Evolutionary conservation across 768 basidiomycete species (phyloP).

Genomic region (Hericium erinaceus): DNA sequence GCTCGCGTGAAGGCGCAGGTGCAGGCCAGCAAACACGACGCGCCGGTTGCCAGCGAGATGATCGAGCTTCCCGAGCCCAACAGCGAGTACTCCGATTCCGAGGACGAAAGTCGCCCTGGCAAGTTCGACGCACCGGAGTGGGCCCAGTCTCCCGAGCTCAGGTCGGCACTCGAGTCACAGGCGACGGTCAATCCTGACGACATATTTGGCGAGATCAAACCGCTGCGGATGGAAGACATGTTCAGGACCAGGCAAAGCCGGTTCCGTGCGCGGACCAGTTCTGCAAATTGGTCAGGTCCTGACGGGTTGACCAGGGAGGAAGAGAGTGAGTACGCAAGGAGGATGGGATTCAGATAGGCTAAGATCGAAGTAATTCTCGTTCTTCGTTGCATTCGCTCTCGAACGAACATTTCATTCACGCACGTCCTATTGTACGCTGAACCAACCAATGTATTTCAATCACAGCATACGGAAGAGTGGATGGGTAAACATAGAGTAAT

Average conservation of each 20-base stretch:
- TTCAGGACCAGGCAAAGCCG: constrained; percentile 72
- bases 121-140: constrained; percentile 75
- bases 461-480: no score
- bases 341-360: constrained; percentile 74
- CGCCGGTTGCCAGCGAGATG: constrained; percentile 53
- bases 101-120: constrained; percentile 72
- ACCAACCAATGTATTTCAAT: no score
- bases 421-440: no score
- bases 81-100: constrained; percentile 95
- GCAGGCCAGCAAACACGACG: constrained; percentile 39
- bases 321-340: constrained; percentile 75
- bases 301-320: constrained; percentile 81
- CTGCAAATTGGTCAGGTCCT: constrained; percentile 94
- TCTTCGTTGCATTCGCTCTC: no score
- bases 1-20: constrained; percentile 60
- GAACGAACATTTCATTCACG: no score
- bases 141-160: constrained; percentile 87
- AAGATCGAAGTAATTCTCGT: not conserved
- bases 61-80: constrained; percentile 94
- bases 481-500: no score
- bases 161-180: constrained; percentile 70
- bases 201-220: constrained; percentile 84
- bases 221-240: constrained; percentile 87
- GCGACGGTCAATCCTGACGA: constrained; percentile 84
- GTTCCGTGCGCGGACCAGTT: constrained; percentile 86